These are phyloP conservation scores for Diaporthe vexans DNA, from an alignment of 2,329 filamentous ascomycete genomes.

Conservation along the genomic window DNA sequence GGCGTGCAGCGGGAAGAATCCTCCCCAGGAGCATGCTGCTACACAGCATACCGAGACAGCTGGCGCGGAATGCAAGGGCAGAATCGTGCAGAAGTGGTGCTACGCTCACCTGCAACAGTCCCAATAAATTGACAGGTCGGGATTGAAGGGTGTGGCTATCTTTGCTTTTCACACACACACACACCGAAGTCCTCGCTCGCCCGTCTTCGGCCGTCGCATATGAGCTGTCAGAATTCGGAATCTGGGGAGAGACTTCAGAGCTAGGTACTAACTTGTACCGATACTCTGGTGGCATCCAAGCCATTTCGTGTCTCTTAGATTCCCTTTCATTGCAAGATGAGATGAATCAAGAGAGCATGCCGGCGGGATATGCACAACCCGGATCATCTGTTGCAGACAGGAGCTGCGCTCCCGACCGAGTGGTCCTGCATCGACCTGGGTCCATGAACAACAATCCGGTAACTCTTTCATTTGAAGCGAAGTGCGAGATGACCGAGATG, in stretches of 20 bases:
- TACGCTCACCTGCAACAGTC: slow-evolving; percentile 23
- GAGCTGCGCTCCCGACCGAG: not conserved
- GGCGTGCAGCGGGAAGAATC: slow-evolving; percentile 5
- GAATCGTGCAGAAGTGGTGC: slow-evolving; percentile 20
- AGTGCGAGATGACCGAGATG: not conserved
- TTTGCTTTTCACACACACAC: not conserved
- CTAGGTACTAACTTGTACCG: slow-evolving; percentile 32
- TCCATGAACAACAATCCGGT: not conserved
- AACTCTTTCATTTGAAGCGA: not conserved
- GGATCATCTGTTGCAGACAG: not conserved
- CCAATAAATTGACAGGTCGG: slow-evolving; percentile 31
- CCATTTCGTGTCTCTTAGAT: not conserved
- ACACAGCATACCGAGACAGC: not conserved
- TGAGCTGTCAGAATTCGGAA: slow-evolving; percentile 23
- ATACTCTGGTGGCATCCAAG: not conserved
- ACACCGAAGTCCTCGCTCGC: slow-evolving; percentile 6
- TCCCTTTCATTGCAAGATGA: not conserved
- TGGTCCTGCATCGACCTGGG: slow-evolving; percentile 1
- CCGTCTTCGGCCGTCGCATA: slow-evolving; percentile 24
- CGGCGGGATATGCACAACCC: not conserved
- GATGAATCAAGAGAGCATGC: not conserved
- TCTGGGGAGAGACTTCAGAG: slow-evolving; percentile 5
- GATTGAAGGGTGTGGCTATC: not conserved
- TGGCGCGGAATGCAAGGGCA: slow-evolving; percentile 27
- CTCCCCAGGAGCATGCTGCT: not conserved